Base-by-base conservation (phyloP, 352 stramenopile species). In the Nothophytophthora sp. region DNA sequence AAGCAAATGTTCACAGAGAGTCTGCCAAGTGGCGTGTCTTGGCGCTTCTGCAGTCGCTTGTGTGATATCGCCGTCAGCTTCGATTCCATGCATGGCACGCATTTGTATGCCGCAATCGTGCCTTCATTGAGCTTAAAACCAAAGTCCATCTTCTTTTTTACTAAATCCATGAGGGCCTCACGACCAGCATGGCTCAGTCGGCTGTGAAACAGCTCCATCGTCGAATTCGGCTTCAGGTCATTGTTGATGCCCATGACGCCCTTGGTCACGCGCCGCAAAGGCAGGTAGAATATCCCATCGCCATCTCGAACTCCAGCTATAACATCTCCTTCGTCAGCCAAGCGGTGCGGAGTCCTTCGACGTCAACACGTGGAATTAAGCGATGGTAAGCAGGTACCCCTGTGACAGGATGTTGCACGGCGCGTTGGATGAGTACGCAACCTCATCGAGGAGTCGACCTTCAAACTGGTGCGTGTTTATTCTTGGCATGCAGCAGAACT, bases 81-180 rank as follows among this genome's bases (percentile, higher is more conserved):
- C 19, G 50, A 41, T 1, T 25, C 16, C 10, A 51, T 8, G 7
- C 33, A 50, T 2, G 50, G 30, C 23, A 57, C 32, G 38, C 50
- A 50, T 6, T 58, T 37, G 35, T 60, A 45, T 13, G 29, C 11
- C 5, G 35, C 25, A 42, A 50, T 25, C 1, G 20, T 15, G 20
- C 37, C 48, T 1, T 34, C 10, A 50, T 55, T 61, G 11, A 61
- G 5, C 20, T 61, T 55, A 33, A 61, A 16, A 15, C 53, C 53
- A 30, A 61, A 38, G 10, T 61, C 53, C 3, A 50, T 43, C 11
- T 45, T 43, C 11, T n/a, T 44, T 1, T 6, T 19, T 16, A 28
- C 42, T 27, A 55, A 22, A 15, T 45, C n/a, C 23, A 8, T n/a
- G 16, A 10, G 55, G 28, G 5, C 16, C 45, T 29, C 53, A 55